Percentiles rank a stretch among this genome's conserved stretches.
These are phyloP conservation scores for Fusarium lyarnte DNA, from an alignment of 2,329 filamentous ascomycete species.

Conservation along the genomic window DNA sequence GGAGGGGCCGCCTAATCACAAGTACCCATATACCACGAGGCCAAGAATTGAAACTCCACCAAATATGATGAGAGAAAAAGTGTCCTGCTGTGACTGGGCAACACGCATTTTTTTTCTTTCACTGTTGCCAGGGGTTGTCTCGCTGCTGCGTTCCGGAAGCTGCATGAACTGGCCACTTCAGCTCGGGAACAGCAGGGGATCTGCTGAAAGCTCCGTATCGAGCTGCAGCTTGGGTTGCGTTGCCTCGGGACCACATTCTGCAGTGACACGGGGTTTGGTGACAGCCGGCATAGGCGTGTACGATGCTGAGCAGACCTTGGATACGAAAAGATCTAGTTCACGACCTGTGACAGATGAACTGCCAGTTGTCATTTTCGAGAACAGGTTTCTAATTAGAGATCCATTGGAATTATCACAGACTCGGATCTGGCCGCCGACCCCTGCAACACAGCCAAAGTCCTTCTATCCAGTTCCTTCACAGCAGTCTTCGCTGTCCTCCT, in stretches of 20 bases:
- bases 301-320: not conserved
- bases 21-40: constrained; percentile 27
- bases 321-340: constrained; percentile 2
- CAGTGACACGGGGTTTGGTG: constrained; percentile 2
- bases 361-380: constrained; percentile 16
- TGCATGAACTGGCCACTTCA: constrained; percentile 39
- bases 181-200: constrained; percentile 9
- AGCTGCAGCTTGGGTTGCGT: constrained; percentile 19
- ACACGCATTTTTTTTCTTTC: constrained; percentile 3
- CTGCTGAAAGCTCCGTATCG: not conserved
- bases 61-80: constrained; percentile 9
- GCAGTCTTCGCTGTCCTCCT: not conserved
- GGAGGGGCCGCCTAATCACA: constrained; percentile 10
- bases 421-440: constrained; percentile 14
- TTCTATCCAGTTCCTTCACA: constrained; percentile 1
- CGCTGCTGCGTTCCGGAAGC: constrained; percentile 18
- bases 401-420: not conserved
- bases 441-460: constrained; percentile 12
- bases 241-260: constrained; percentile 5
- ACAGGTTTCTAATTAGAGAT: constrained; percentile 16
- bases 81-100: constrained; percentile 12
- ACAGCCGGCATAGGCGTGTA: not conserved
- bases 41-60: constrained; percentile 19
- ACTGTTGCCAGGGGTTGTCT: constrained; percentile 4
- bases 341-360: constrained; percentile 4